Conservation (phyloP, 768 basidiomycete species). For the Auriscalpium orientale region DNA sequence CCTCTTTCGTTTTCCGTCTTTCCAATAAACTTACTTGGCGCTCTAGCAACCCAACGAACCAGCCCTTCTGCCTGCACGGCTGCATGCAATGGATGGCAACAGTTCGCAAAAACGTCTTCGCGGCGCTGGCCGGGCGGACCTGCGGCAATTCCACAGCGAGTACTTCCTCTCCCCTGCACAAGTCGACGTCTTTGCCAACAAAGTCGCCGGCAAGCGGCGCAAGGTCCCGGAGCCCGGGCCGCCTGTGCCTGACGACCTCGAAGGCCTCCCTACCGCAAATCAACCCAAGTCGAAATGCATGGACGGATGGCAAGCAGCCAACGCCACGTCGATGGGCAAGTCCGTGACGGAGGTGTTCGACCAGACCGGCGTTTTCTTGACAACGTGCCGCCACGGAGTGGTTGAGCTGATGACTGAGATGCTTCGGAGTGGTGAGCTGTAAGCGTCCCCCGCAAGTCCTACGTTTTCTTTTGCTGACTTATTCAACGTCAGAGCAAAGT, state of each 20-base stretch:
- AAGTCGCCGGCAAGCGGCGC: neutral
- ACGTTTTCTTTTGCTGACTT: neutral
- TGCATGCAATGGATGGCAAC: neutral
- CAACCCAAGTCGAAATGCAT: neutral
- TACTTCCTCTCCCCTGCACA: neutral
- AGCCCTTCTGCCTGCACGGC: neutral
- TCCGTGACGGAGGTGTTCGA: neutral
- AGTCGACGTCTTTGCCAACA: neutral
- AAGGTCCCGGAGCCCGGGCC: neutral
- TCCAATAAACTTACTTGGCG: too few species aligned
- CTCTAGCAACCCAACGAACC: neutral
- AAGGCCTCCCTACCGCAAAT: neutral
- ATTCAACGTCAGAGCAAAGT: neutral
- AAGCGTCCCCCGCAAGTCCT: neutral
- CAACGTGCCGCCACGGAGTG: neutral
- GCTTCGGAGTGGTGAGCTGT: neutral
- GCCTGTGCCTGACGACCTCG: neutral
- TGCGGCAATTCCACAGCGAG: neutral
- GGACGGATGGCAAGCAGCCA: neutral
- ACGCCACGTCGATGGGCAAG: neutral
- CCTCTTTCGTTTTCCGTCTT: neutral
- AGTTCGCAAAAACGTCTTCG: neutral
- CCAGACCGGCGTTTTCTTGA: neutral
- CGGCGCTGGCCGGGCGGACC: neutral
- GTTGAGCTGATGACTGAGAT: neutral